Base-by-base conservation (phyloP, 108 stramenopile genomes). In the Nannochloropsis salina region DNA sequence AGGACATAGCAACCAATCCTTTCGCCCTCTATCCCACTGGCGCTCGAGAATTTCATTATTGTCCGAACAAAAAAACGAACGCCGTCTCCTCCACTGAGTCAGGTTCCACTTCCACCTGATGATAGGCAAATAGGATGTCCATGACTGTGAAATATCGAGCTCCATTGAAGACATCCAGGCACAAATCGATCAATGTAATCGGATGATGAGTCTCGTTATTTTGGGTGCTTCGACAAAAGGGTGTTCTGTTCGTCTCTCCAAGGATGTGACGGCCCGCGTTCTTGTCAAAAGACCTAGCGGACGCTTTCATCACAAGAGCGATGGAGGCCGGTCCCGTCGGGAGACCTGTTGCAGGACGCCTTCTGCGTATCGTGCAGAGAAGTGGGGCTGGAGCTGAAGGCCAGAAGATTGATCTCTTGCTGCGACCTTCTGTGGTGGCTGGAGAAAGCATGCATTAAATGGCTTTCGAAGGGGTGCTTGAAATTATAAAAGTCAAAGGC, bases 241-340 rank as follows among this genome's bases (percentile, higher is more conserved):
- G 41, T 98, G 98, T 87, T 98, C 96, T 84, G 86, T 98, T 10
- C 93, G 95, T 0, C 88, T 98, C 31, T 91, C 93, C 21, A 90
- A 93, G 20, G 91, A 85, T 15, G 91, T 95, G 40, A 93, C 94
- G 86, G 96, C 94, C 2, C 88, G 95, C 61, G 94, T 94, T 1
- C 93, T 96, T 45, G 87, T 96, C 81, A 97, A 95, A 95, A 31
- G 94, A 96, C 90, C 88, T 98, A 9, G 92, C 93, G 42, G 96
- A 97, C 90, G 91, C 92, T 31, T 98, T 93, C 86, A 85, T 98
- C 20, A 91, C 93, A 9, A 86, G 95, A 83, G 95, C 96, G 3
- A 86, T 42, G 42, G 83, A 89, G 6, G 90, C 92, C 80, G 97
- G 96, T 88, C 96, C 95, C 42, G 83, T 90, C 5, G 98, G 97